Conservation (phyloP, 306 rosid genomes). For the Dalbergia oliveri region DNA sequence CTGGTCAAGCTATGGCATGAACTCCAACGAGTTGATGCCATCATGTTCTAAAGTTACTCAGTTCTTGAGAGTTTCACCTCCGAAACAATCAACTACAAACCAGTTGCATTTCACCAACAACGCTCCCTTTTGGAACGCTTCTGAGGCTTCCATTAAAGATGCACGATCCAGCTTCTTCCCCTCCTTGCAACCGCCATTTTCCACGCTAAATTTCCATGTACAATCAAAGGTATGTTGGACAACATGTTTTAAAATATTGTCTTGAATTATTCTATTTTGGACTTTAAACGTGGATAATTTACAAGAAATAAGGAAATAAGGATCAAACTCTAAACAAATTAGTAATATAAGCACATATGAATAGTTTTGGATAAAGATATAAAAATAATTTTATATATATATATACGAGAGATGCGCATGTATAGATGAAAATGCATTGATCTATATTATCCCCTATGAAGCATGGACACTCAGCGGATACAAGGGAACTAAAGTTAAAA, state of each 20-base stretch:
- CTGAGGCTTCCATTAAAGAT: conserved; percentile 77
- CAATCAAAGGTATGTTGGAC: conserved; percentile 72
- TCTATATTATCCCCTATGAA: not conserved
- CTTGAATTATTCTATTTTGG: not conserved
- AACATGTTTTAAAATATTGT: too few relatives aligned
- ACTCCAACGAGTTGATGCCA: conserved; percentile 27
- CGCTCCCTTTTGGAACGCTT: conserved; percentile 92
- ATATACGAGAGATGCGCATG: too few relatives aligned
- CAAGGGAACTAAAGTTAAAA: too few relatives aligned
- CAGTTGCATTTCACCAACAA: conserved; percentile 85
- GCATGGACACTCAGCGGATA: too few relatives aligned
- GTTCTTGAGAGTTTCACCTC: conserved; percentile 78
- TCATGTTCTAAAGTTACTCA: conserved; percentile 64
- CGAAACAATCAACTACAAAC: conserved; percentile 65
- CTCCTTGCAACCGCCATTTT: conserved; percentile 71
- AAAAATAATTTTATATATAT: too few relatives aligned
- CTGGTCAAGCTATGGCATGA: conserved; percentile 62
- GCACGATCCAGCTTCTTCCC: conserved; percentile 72
- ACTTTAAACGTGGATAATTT: too few relatives aligned
- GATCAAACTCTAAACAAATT: too few relatives aligned
- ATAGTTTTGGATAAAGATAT: too few relatives aligned
- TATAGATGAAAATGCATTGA: not conserved
- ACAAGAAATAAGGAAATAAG: too few relatives aligned
- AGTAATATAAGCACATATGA: too few relatives aligned
- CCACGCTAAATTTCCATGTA: conserved; percentile 60